Percentiles rank a stretch among this genome's conserved stretches.
Evolutionary conservation across 2,329 filamentous ascomycete genomes (phyloP).

Genomic region (Neonectria faginata): DNA sequence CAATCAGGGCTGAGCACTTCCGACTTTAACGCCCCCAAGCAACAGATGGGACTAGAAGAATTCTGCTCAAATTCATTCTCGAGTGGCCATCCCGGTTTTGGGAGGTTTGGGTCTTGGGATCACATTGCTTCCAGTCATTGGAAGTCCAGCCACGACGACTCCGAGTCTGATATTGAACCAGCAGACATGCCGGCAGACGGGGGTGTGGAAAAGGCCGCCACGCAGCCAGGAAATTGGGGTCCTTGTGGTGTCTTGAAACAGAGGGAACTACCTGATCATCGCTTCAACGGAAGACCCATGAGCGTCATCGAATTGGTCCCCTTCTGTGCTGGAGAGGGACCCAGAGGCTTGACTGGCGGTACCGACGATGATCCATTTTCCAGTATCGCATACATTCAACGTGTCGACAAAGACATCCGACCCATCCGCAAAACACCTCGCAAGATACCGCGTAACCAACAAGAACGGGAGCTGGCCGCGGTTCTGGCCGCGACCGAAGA

Average conservation of each 20-base stretch:
- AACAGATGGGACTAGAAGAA: not conserved
- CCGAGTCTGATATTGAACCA: constrained; percentile 21
- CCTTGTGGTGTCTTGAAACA: constrained; percentile 30
- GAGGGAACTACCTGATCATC: constrained; percentile 10
- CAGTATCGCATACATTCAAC: constrained; percentile 32
- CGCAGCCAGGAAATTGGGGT: not conserved
- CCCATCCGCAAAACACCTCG: not conserved
- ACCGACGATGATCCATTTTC: not conserved
- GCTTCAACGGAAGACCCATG: constrained; percentile 21
- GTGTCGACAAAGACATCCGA: constrained; percentile 2
- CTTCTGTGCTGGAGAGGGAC: constrained; percentile 4
- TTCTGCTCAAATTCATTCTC: not conserved
- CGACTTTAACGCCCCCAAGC: not conserved
- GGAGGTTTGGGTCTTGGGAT: constrained; percentile 12
- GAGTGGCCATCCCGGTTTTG: not conserved
- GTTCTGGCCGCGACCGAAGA: constrained; percentile 24
- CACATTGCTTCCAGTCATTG: constrained; percentile 13
- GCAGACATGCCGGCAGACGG: not conserved
- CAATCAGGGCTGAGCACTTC: constrained; percentile 17
- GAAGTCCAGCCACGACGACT: constrained; percentile 16
- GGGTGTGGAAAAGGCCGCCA: not conserved
- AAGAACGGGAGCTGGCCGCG: constrained; percentile 27
- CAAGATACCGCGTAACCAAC: constrained; percentile 11
- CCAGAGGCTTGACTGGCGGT: not conserved
- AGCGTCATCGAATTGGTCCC: constrained; percentile 37